Base-by-base conservation (phyloP, 805 yeast genomes). In the Monosporozyma yasuniensis region DNA sequence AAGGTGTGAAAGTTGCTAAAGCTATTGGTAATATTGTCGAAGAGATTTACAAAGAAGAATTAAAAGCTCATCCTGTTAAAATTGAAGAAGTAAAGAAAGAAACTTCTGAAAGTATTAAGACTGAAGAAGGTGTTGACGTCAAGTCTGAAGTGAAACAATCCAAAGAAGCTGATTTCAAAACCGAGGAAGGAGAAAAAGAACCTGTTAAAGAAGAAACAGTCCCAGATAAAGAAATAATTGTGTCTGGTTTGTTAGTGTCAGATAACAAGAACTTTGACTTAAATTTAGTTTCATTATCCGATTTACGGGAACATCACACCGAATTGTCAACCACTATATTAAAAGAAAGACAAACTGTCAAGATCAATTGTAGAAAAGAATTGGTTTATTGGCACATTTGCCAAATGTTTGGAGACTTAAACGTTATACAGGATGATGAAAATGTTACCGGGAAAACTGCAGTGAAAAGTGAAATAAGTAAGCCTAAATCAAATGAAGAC, bases 381-480 rank as follows among this genome's bases (percentile, higher is more conserved):
- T 72, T 93, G 50, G 79, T 93, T 52, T 76, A 78, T 52, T 93
- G 95, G 89, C 98, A 93, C 63, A 75, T 93, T 50, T 79, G 83
- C 51, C 98, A 90, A 63, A 93, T 93, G 99, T 93, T 91, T 74
- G 98, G 97, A 1, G 78, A 75, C 60, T 77, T 89, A 4, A 81
- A 83, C 43, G 77, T 87, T 2, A 50, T 80, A 3, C 73, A 72
- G 47, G 88, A 82, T 55, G 81, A 78, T 49, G 75, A 72, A n/a
- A 60, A 63, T 38, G 51, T 66, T 11, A 61, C 68, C 1, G 53
- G 48, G 46, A 47, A 18, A 53, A 44, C 32, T 9, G 68, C 65
- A 21, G 63, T 60, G 35, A 70, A 75, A 8, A 42, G 47, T 3
- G 51, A 46, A n/a, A 52, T 38, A 9, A 46, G 30, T 6, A 22